Evolutionary conservation across 805 yeast genomes (phyloP), one percentile per base, ranked within the genome.

Genomic region (Naumovozyma dairenensis): DNA sequence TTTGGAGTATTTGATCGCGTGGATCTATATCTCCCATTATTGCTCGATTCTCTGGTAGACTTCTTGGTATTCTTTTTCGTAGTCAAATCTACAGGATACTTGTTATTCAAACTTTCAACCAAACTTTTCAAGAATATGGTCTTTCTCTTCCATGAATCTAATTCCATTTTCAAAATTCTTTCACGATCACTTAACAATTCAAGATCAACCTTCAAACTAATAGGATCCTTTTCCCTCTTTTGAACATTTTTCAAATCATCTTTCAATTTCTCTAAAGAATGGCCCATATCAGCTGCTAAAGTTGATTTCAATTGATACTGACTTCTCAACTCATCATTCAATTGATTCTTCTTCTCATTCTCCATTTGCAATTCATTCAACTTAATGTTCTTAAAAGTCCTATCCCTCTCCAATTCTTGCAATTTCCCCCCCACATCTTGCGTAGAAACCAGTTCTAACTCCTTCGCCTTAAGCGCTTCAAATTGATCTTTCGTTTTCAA

Each of bases 351-450:
- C 1, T 31, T 29, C 33, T 64, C 60, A 45, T 70, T 69, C 44
- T 71, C 80, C 38, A 71, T 63, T 49, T 75, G 81, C 32, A 79
- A 67, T 43, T 76, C 81, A 12, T 46, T 40, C 10, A 24, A 12
- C 13, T 24, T 24, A 10, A 24, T 24, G n/a, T 24, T 14, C n/a
- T 24, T 24, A 24, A 24, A 24, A 24, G 26, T 24, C 6, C n/a
- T 24, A 24, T 12, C 26, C 13, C 26, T 24, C n/a, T 7, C n/a
- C 14, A 50, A 21, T 31, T 45, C 32, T 13, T n/a, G 12, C 5
- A 17, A 12, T 14, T 19, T 16, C 6, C 19, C 19, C 1, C 18
- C 20, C 7, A 21, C 13, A 27, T 31, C 38, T 18, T 22, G 13
- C 13, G n/a, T 6, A 6, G 26, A 6, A 8, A 12, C 13, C n/a